Evolutionary conservation across 23 red algal genomes (phyloP), one percentile per base, ranked within the genome.

Genomic region (Chondrus crispus): DNA sequence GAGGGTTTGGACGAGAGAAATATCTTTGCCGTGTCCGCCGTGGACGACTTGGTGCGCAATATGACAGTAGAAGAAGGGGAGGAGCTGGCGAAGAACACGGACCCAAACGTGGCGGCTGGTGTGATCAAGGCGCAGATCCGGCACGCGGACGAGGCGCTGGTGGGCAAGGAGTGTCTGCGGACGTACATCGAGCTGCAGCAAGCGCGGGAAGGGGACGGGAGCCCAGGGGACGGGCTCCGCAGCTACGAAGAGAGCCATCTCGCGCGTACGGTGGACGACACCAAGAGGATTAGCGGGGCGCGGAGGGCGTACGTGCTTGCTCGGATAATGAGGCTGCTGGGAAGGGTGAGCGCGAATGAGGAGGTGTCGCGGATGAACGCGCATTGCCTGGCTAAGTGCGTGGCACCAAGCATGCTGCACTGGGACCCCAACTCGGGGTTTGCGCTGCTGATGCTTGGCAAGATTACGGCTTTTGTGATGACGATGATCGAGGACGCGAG

Each of bases 381-480:
- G 29, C 95, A 97, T 76, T 91, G 88, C 51, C 54, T 97, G 62
- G 90, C 95, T 13, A 90, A 91, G 47, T 93, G 90, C 41, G 81
- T 97, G 26, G 95, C 95, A 16, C 95, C 95, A 39, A 80, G 79
- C 19, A 88, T 97, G 83, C 74, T 94, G 33, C 95, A 97, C 46
- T 97, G 95, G 95, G 95, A 97, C 70, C 84, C 95, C 18, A 83
- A 88, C 49, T 81, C 89, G 0, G 74, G 80, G 46, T 91, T 92
- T 53, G 86, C 95, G 7, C 42, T 97, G 68, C 85, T 97, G 19
- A 92, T 88, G 85, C 86, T 97, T 2, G 95, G 95, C 48, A 93
- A 94, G 87, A 97, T 97, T 54, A 97, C 95, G 37, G 90, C 95
- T 1, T 94, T 78, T 77, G 95, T 97, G 0, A 94, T 93, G 88